Base-by-base conservation (phyloP, 1,284 basidiomycete species). In the Xerocomus nothofagi region DNA sequence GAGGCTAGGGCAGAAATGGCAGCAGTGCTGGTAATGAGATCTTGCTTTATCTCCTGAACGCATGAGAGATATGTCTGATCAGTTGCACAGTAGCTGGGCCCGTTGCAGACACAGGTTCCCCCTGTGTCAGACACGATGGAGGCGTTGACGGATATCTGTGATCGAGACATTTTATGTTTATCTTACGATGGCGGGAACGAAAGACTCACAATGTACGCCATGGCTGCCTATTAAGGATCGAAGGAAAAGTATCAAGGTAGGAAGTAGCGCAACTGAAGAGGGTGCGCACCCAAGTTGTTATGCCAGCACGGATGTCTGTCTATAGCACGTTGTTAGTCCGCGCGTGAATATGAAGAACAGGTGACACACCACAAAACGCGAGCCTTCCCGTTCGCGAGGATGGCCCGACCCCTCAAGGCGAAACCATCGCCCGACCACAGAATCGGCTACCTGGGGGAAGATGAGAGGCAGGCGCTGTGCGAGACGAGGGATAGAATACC, bases 401-500 rank as follows among this genome's bases (percentile, higher is more conserved):
- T 86, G 87, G 20, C 91, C 91, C 33, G 83, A 88, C 11, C 91
- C 91, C 59, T 93, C 91, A 26, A 95, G 76, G 44, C 82, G 78
- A 75, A 95, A 94, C 82, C 87, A 91, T 62, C 81, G 75, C 43
- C 92, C 92, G 30, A 91, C 73, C 47, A 73, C 70, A 23, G 87
- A 86, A 62, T 77, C 74, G 11, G 92, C 92, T 46, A 93, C 78
- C 84, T 57, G 54, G 15, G 10, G 21, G 29, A 41, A 30, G 24
- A 39, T 57, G 18, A 57, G 47, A n/a, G 10, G 18, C 7, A 40
- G 1, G 21, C 5, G 20, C 2, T 2, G 21, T n/a, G 33, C 2
- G 18, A 18, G 41, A 17, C 4, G 4, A 23, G 6, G 14, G 17
- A 33, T 2, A 23, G 58, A 36, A 18, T 45, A 74, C 74, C 60